A percentile compares a stretch with the other conserved stretches of the same genome.
phyloP scores from a whole-genome alignment of 108 stramenopile genomes.

The Cyclotella atomus region DNA sequence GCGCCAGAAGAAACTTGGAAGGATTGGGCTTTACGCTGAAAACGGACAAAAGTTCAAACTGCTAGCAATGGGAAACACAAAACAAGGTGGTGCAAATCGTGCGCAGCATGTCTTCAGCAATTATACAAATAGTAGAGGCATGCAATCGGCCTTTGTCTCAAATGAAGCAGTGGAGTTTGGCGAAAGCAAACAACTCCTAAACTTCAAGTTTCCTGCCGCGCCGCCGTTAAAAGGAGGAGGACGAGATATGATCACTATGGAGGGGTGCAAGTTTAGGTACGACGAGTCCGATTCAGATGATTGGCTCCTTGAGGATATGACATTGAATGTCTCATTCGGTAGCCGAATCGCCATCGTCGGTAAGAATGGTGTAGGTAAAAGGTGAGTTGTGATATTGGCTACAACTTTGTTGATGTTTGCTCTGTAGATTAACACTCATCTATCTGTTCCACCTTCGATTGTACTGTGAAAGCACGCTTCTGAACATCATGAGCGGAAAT shows the following conservation, averaged over 20 bases:
- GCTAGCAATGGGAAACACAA: background rate
- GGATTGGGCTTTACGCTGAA: constrained; percentile 70
- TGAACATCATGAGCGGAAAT: constrained; percentile 80
- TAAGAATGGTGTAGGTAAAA: constrained; percentile 89
- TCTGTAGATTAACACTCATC: no score
- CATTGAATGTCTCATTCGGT: constrained; percentile 62
- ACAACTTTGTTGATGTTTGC: no score
- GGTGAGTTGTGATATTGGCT: no score
- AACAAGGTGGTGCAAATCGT: background rate
- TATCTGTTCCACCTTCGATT: no score
- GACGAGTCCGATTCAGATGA: background rate
- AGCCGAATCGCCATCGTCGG: constrained; percentile 88
- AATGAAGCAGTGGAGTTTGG: background rate
- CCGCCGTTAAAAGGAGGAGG: background rate
- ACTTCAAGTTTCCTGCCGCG: background rate
- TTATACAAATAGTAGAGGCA: background rate
- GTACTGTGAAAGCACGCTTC: constrained; percentile 83
- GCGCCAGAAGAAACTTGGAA: constrained; percentile 70
- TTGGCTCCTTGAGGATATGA: constrained; percentile 40
- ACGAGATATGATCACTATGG: background rate
- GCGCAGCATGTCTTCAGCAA: background rate
- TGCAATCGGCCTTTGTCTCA: background rate
- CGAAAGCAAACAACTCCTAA: background rate
- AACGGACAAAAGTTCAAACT: constrained; percentile 56
- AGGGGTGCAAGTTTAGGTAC: background rate